Percentiles rank a stretch among this genome's conserved stretches.
phyloP scores from a whole-genome alignment of 768 basidiomycete genomes.

The Roridomyces roridus region DNA sequence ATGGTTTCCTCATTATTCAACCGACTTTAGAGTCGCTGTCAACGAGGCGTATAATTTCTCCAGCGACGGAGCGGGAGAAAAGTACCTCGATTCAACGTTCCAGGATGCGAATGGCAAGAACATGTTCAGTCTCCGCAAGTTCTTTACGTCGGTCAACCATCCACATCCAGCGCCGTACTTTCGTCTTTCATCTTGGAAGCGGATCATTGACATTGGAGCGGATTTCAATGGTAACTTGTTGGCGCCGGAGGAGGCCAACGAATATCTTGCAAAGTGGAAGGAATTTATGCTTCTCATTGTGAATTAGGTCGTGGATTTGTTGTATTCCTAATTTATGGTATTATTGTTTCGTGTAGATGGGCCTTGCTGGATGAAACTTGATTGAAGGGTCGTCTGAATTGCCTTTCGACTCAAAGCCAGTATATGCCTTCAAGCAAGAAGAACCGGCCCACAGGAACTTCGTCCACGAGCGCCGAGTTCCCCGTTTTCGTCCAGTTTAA shows the following conservation, averaged over 20 bases:
- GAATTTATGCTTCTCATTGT: constrained; percentile 9
- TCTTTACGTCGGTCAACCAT: constrained; percentile 31
- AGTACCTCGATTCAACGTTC: constrained; percentile 14
- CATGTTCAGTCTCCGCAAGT: constrained; percentile 21
- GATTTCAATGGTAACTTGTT: constrained; percentile 31
- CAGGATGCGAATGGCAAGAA: constrained; percentile 3
- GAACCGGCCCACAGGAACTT: no score
- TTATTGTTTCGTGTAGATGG: no score
- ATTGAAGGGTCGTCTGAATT: no score
- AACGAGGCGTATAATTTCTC: constrained; percentile 26
- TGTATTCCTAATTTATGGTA: no score
- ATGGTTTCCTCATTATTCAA: background rate
- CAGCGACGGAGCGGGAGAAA: constrained; percentile 28
- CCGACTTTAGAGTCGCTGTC: constrained; percentile 11
- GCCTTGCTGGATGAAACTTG: no score
- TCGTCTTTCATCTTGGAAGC: constrained; percentile 31
- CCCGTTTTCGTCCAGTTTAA: no score
- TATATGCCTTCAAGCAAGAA: no score
- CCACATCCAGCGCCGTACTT: constrained; percentile 36
- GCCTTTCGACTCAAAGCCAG: no score
- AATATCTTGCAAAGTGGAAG: constrained; percentile 28
- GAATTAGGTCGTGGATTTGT: background rate
- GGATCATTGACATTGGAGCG: constrained; percentile 27
- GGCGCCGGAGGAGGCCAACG: constrained; percentile 8
- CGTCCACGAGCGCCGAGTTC: no score